Base-by-base conservation (phyloP, 768 basidiomycete genomes). In the Cystobasidium ongulense region DNA sequence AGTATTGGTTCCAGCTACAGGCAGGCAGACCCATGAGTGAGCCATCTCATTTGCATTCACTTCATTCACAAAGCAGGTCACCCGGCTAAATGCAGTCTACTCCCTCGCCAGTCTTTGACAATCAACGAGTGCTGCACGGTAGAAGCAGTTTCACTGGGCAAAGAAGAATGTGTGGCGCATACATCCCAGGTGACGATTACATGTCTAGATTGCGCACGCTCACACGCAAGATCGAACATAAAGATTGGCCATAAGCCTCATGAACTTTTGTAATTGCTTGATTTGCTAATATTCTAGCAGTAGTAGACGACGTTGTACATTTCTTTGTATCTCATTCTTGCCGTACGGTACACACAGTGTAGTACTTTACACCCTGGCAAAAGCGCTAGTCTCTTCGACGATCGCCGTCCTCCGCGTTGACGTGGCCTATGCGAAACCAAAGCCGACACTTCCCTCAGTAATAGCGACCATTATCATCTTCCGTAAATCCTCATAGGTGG, bases 401-500 rank as follows among this genome's bases (percentile, higher is more conserved):
- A n/a, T n/a, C n/a, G n/a, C n/a, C n/a, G n/a, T n/a, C n/a, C n/a
- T n/a, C n/a, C n/a, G n/a, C n/a, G n/a, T n/a, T n/a, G n/a, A n/a
- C n/a, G n/a, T n/a, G n/a, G n/a, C n/a, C 54, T 59, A 59, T 33
- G 68, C 68, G 53, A 71, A 71, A 5, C 25, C 68, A 35, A 71
- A 71, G 52, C 68, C 68, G n/a, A 57, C 68, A 33, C 35, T 57
- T 10, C 68, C 68, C 81, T 98, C 96, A 78, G 90, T 92, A 79
- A 98, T 95, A 39, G 95, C 92, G 76, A 95, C 84, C 68, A 94
- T 82, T 41, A 99, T 81, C 80, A 91, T 91, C 76, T 90, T 90
- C 31, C 96, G 87, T 75, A 99, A 86, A 86, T 93, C 93, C 80
- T 99, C 96, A 79, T 99, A 98, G 21, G 91, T 92, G 1, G 91